Conservation (phyloP, 2,329 filamentous ascomycete genomes). For the Basipetospora chlamydospora region DNA sequence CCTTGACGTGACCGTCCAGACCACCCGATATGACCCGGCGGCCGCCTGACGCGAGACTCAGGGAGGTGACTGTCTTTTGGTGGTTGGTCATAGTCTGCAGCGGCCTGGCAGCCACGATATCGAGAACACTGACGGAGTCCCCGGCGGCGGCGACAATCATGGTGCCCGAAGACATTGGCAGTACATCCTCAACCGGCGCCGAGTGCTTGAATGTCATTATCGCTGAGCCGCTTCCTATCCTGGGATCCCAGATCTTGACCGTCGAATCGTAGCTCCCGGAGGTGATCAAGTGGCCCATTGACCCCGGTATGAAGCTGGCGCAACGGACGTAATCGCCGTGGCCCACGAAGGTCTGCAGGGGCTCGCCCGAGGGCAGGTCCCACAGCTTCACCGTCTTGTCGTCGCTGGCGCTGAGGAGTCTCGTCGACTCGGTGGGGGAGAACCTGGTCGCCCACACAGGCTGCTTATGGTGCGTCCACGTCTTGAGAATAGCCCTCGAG, state of each 20-base stretch:
- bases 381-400: slow-evolving; percentile 86
- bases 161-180: slow-evolving; percentile 75
- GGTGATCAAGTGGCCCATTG: slow-evolving; percentile 59
- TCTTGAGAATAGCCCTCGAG: slow-evolving; percentile 83
- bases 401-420: slow-evolving; percentile 78
- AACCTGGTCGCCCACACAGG: slow-evolving; percentile 86
- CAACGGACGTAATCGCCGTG: slow-evolving; percentile 87
- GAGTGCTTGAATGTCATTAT: slow-evolving; percentile 93
- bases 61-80: slow-evolving; percentile 89
- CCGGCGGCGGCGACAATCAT: slow-evolving; percentile 74
- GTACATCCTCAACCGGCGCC: slow-evolving; percentile 76
- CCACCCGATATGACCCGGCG: slow-evolving; percentile 74
- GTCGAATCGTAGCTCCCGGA: slow-evolving; percentile 93
- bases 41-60: slow-evolving; percentile 69
- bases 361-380: slow-evolving; percentile 74
- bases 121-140: slow-evolving; percentile 78
- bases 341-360: slow-evolving; percentile 65
- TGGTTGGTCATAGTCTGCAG: slow-evolving; percentile 81
- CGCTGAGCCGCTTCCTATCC: slow-evolving; percentile 47
- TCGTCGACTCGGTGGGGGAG: slow-evolving; percentile 77
- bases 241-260: slow-evolving; percentile 84
- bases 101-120: slow-evolving; percentile 81
- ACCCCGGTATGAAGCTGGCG: slow-evolving; percentile 69
- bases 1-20: slow-evolving; percentile 90
- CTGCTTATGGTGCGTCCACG: slow-evolving; percentile 89